A percentile compares a stretch with the other conserved stretches of the same genome.
Evolutionary conservation across 805 yeast species (phyloP).

Genomic region (Phaffomyces antillensis): DNA sequence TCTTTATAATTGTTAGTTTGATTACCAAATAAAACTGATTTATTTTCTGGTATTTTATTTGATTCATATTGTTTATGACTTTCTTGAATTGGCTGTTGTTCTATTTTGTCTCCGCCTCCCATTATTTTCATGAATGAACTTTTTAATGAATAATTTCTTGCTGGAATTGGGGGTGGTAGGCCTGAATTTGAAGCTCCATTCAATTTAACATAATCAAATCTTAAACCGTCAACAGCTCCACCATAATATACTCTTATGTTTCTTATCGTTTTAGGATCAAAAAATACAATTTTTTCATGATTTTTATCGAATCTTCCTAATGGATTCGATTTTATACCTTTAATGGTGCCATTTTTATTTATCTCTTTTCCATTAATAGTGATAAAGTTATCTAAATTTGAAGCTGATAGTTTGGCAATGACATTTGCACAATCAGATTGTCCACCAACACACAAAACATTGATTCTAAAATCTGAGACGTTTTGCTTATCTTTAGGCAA

Average conservation of each 20-base stretch:
- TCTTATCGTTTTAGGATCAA: conserved; percentile 33
- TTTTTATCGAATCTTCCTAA: conserved; percentile 25
- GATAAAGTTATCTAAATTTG: conserved; percentile 10
- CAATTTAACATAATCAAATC: conserved; percentile 28
- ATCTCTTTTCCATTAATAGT: conserved; percentile 26
- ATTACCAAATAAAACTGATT: conserved; percentile 41
- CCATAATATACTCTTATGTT: conserved; percentile 67
- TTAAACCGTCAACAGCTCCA: conserved; percentile 74
- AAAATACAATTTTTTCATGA: conserved; percentile 24
- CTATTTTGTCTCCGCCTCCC: not conserved
- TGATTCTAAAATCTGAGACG: conserved; percentile 33
- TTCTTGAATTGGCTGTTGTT: not conserved
- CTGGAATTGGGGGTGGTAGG: conserved; percentile 38
- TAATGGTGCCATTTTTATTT: conserved; percentile 24
- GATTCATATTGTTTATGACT: not conserved
- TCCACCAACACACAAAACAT: conserved; percentile 53
- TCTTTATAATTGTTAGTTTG: conserved; percentile 47
- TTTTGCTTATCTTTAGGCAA: conserved; percentile 29
- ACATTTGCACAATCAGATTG: conserved; percentile 48
- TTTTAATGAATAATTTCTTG: conserved; percentile 33
- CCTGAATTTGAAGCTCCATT: conserved; percentile 7
- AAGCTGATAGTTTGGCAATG: conserved; percentile 26
- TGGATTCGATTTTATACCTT: conserved; percentile 32
- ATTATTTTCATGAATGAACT: conserved; percentile 4
- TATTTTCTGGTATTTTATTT: not conserved